These are phyloP conservation scores for Xerocomus potaroensis DNA, from an alignment of 768 basidiomycete species.

Conservation along the genomic window DNA sequence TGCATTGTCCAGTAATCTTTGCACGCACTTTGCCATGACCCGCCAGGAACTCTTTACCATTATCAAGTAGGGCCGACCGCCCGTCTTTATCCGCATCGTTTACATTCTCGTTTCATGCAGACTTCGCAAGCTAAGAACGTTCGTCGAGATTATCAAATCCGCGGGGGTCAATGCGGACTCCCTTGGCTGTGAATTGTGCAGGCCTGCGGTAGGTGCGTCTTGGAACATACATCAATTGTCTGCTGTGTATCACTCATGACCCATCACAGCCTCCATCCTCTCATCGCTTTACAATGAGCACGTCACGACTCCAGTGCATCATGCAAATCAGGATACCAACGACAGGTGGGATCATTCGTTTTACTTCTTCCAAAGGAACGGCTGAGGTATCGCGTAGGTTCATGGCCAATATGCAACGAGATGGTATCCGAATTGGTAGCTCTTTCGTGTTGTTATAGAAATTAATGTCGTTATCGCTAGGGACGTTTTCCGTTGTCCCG, in stretches of 20 bases:
- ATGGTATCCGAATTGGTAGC: constrained; percentile 33
- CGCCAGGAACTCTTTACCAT: constrained; percentile 66
- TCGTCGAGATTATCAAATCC: constrained; percentile 47
- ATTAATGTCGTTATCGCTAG: constrained; percentile 18
- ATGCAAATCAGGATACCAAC: constrained; percentile 70
- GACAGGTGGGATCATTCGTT: constrained; percentile 31
- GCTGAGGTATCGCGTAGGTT: constrained; percentile 32
- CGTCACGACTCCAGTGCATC: constrained; percentile 58
- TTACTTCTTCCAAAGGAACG: background rate
- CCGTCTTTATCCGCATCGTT: background rate
- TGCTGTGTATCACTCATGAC: background rate
- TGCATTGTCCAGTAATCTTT: constrained; percentile 53
- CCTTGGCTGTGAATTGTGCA: constrained; percentile 71
- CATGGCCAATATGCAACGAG: constrained; percentile 69
- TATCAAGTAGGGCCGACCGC: constrained; percentile 34
- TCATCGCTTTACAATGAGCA: constrained; percentile 58
- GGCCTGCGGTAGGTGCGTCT: constrained; percentile 53
- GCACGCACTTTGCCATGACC: constrained; percentile 59
- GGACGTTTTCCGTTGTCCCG: constrained; percentile 69
- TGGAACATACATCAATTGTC: background rate
- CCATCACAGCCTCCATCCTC: constrained; percentile 33
- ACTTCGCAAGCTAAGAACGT: constrained; percentile 57
- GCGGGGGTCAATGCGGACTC: constrained; percentile 45
- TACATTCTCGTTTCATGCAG: constrained; percentile 15
- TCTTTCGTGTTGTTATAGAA: background rate